Base-by-base conservation (phyloP, 2,329 filamentous ascomycete genomes). In the Clonostachys rhizophaga region DNA sequence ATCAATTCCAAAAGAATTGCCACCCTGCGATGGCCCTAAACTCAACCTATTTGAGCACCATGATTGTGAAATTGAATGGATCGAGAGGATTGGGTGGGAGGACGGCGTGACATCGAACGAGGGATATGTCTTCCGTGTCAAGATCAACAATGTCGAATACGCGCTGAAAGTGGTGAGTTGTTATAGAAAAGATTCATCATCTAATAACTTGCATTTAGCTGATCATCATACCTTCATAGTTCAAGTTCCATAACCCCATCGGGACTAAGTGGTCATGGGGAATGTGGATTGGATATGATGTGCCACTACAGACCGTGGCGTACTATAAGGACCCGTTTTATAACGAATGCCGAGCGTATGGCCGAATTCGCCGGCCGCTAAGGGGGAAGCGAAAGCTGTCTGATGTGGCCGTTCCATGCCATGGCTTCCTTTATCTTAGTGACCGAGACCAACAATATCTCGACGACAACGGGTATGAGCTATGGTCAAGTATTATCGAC, bases 301-400 rank as follows among this genome's bases (percentile, higher is more conserved):
- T 49, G 4, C 18, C 48, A 6, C 33, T 50, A 13, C 43, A 55
- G 5, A 49, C 40, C 2, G 50, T 40, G 6, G 46, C 54, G 5
- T 57, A 50, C 40, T 57, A 56, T 18, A 55, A 45, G 42, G 55
- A 56, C 20, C 55, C 55, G 5, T 57, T 56, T 30, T 57, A 48
- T 34, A 48, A 48, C 12, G 54, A 57, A 47, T 56, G 54, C 39
- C 50, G 55, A 42, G 55, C 55, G 7, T 55, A 56, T 30, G 54
- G 52, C 6, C 49, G 48, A 14, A 52, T 56, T 5, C 34, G 43
- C 3, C 43, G 51, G 9, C 46, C 45, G 5, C 14, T 39, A 4
- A 18, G 3, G 14, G 17, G 17, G 12, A n/a, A 18, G 17, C 2
- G 36, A 39, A n/a, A n/a, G 17, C 14, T n/a, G 17, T n/a, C 14